Evolutionary conservation across 2,329 filamentous ascomycete species (phyloP).

Genomic region (Fusarium dlaminii): DNA sequence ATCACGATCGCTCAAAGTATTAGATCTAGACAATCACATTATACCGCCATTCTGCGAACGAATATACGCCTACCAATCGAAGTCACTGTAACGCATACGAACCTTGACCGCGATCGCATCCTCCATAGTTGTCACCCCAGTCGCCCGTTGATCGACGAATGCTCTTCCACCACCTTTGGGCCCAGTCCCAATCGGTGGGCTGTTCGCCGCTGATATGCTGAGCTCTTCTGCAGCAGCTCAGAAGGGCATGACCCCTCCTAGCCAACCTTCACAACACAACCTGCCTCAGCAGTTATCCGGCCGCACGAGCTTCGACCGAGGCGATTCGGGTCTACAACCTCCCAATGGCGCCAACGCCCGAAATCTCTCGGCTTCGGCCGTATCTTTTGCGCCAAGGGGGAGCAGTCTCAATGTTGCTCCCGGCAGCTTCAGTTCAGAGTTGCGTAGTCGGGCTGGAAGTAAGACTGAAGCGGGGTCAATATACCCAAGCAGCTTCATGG

Average conservation of each 20-base stretch:
- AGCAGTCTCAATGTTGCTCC: conserved; percentile 76
- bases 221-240: conserved; percentile 47
- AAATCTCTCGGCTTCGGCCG: conserved; percentile 61
- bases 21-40: not conserved
- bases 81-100: conserved; percentile 9
- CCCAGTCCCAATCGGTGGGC: conserved; percentile 53
- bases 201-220: conserved; percentile 47
- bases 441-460: conserved; percentile 68
- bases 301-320: conserved; percentile 60
- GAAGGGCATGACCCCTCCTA: conserved; percentile 46
- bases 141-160: conserved; percentile 46
- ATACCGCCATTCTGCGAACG: not conserved
- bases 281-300: conserved; percentile 44
- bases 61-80: not conserved
- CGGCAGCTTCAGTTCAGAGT: conserved; percentile 89
- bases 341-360: conserved; percentile 56
- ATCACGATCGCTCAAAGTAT: not conserved
- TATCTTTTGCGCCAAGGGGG: conserved; percentile 73
- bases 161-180: conserved; percentile 48
- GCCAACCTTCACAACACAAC: conserved; percentile 50
- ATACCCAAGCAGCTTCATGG: conserved; percentile 55
- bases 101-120: conserved; percentile 24
- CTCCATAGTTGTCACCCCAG: conserved; percentile 18
- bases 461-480: conserved; percentile 49
- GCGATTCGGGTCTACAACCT: conserved; percentile 61